phyloP scores from a whole-genome alignment of 2,329 filamentous ascomycete genomes.

The Fusarium marasasianum region DNA sequence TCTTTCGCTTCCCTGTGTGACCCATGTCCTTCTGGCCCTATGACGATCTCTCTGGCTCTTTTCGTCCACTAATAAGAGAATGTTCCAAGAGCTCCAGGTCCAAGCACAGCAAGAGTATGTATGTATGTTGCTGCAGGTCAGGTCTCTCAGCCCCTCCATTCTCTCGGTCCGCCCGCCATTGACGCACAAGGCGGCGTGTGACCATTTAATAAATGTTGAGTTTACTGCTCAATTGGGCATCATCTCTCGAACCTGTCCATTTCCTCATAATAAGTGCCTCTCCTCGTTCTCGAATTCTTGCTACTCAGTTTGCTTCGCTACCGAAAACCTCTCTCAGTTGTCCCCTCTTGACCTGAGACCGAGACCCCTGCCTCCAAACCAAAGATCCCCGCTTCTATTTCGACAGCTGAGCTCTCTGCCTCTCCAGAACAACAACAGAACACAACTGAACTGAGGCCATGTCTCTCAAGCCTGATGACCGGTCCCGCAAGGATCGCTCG shows the following conservation, averaged over 20 bases:
- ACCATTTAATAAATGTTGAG: slow-evolving; percentile 8
- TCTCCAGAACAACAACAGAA: slow-evolving; percentile 1
- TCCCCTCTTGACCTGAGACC: not conserved
- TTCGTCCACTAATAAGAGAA: slow-evolving; percentile 6
- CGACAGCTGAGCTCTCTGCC: slow-evolving; percentile 4
- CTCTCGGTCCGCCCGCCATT: slow-evolving; percentile 29
- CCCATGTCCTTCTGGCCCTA: slow-evolving; percentile 12
- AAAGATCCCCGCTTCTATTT: slow-evolving; percentile 20
- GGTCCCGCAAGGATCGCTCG: slow-evolving; percentile 56
- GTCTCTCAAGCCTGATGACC: slow-evolving; percentile 62
- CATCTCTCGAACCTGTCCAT: slow-evolving; percentile 4
- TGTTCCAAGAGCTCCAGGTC: slow-evolving; percentile 20
- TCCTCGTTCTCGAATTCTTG: not conserved
- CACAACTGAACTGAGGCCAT: slow-evolving; percentile 46
- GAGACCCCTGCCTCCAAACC: slow-evolving; percentile 16
- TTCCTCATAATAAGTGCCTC: slow-evolving; percentile 1
- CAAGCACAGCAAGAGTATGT: not conserved
- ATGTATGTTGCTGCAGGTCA: slow-evolving; percentile 32
- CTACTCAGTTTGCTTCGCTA: not conserved
- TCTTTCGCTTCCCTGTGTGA: slow-evolving; percentile 1
- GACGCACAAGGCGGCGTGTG: slow-evolving; percentile 20
- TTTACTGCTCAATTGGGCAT: slow-evolving; percentile 17
- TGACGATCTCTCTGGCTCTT: slow-evolving; percentile 4
- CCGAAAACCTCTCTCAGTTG: not conserved
- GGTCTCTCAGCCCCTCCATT: slow-evolving; percentile 37